phyloP scores from a whole-genome alignment of 768 basidiomycete genomes.

The Cubamyces sp. region DNA sequence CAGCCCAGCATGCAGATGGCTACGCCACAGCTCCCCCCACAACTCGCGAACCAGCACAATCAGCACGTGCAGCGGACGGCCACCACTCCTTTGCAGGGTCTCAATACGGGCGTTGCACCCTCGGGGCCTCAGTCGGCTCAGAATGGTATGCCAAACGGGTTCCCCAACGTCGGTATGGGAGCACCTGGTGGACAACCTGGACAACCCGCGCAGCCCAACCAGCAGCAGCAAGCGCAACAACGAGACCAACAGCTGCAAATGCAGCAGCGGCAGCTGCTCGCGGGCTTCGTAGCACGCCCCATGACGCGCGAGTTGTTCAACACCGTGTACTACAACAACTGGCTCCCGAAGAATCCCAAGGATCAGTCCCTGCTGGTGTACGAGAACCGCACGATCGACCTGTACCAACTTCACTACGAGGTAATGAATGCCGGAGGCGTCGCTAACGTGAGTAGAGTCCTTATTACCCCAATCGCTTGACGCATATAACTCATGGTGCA shows the following conservation, averaged over 20 bases:
- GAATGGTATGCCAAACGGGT: conserved; percentile 5
- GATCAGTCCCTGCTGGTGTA: conserved; percentile 48
- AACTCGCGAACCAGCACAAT: conserved; percentile 13
- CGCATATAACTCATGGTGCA: neutral
- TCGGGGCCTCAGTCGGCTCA: conserved; percentile 8
- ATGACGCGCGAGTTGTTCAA: conserved; percentile 60
- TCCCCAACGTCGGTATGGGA: conserved; percentile 5
- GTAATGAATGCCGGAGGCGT: conserved; percentile 64
- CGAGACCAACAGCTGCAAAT: conserved; percentile 43
- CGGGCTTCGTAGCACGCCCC: conserved; percentile 36
- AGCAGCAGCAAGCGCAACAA: conserved; percentile 31
- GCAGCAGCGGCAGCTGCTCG: conserved; percentile 37
- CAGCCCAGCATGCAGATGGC: conserved; percentile 13
- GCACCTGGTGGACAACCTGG: neutral
- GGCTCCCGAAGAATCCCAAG: conserved; percentile 43
- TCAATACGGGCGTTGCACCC: conserved; percentile 1
- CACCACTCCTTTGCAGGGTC: conserved; percentile 19
- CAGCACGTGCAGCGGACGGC: conserved; percentile 13
- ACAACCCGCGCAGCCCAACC: neutral
- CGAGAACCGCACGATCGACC: conserved; percentile 61
- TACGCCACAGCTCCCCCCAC: conserved; percentile 22
- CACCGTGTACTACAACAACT: conserved; percentile 46
- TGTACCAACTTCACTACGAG: conserved; percentile 58
- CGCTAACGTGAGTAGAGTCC: conserved; percentile 43
- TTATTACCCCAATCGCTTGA: neutral